These are phyloP conservation scores for Vitis vinifera DNA, from an alignment of 164 flowering plant species.

Conservation along the genomic window DNA sequence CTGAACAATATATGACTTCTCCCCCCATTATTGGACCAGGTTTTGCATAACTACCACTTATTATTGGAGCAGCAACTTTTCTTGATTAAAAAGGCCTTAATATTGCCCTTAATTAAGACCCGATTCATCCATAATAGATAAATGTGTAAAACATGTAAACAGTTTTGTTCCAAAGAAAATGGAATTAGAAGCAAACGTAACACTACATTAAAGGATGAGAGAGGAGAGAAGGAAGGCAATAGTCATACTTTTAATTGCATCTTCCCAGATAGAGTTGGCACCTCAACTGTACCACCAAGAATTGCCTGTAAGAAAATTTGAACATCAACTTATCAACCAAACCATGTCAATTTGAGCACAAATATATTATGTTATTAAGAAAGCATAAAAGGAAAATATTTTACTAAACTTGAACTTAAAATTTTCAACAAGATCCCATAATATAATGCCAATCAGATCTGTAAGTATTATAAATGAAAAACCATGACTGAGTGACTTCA, in stretches of 20 bases:
- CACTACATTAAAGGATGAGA: background rate
- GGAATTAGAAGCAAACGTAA: background rate
- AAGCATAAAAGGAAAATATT: no score
- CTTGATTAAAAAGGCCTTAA: no score
- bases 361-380: no score
- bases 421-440: no score
- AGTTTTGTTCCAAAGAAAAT: background rate
- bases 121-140: background rate
- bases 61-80: no score
- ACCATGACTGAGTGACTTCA: no score
- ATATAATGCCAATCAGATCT: no score
- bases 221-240: slow-evolving; percentile 7
- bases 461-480: no score
- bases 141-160: background rate
- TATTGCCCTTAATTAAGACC: background rate
- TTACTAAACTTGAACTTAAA: no score
- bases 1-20: no score
- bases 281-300: slow-evolving; percentile 85
- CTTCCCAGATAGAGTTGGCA: slow-evolving; percentile 81
- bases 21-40: no score
- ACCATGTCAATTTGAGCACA: background rate
- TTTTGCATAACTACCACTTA: no score
- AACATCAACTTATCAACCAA: background rate
- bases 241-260: slow-evolving; percentile 55
- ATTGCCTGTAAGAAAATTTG: slow-evolving; percentile 60